These are phyloP conservation scores for Dactylonectria macrodidyma DNA, from an alignment of 2,329 filamentous ascomycete species.

Conservation along the genomic window DNA sequence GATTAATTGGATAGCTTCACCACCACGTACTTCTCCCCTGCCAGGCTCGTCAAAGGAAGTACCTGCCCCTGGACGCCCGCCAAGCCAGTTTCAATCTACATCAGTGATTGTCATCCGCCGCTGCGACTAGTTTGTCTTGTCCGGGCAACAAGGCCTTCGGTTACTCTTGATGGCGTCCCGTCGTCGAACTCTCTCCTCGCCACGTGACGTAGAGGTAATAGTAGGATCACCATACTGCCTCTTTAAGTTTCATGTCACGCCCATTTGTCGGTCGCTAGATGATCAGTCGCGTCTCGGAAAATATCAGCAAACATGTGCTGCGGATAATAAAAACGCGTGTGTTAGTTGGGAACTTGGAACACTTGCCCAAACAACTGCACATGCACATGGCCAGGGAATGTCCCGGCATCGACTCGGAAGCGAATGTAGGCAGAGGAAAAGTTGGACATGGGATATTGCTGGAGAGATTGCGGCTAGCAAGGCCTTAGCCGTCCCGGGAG, in stretches of 20 bases:
- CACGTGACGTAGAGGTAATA: not conserved
- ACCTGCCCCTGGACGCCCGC: conserved; percentile 7
- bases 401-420: conserved; percentile 20
- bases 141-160: conserved; percentile 2
- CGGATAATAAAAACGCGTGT: conserved; percentile 5
- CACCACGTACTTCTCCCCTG: not conserved
- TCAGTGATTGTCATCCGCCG: conserved; percentile 13
- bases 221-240: not conserved
- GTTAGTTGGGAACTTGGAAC: conserved; percentile 2
- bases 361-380: conserved; percentile 18
- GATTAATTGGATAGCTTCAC: conserved; percentile 16
- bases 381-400: conserved; percentile 21
- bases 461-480: conserved; percentile 23
- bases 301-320: conserved; percentile 13
- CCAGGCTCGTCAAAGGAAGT: not conserved
- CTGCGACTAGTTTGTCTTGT: conserved; percentile 14
- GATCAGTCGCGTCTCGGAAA: conserved; percentile 15
- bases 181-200: not conserved
- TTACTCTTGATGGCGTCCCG: not conserved
- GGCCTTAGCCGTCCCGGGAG: conserved; percentile 6
- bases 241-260: not conserved
- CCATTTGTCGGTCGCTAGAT: not conserved
- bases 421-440: conserved; percentile 17
- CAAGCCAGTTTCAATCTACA: conserved; percentile 23
- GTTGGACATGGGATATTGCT: conserved; percentile 6